phyloP scores from a whole-genome alignment of 768 basidiomycete genomes.

The Calocybe cyanea region DNA sequence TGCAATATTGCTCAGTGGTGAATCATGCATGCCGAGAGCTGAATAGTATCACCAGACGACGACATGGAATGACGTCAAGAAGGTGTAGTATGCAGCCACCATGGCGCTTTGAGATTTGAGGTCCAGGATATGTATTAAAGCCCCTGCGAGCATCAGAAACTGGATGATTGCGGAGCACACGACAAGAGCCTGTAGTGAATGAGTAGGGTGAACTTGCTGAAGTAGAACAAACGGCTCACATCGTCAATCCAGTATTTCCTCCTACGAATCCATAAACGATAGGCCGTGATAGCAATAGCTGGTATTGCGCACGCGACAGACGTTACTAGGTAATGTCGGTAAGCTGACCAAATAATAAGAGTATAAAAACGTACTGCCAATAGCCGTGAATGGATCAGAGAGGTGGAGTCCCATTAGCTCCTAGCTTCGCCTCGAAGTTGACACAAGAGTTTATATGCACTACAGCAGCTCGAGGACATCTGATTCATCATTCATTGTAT shows the following conservation, averaged over 20 bases:
- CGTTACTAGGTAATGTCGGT: too few relatives aligned
- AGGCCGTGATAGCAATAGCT: conserved; percentile 27
- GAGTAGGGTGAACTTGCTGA: too few relatives aligned
- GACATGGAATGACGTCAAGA: conserved; percentile 33
- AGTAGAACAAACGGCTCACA: too few relatives aligned
- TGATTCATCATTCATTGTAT: too few relatives aligned
- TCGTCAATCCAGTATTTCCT: conserved; percentile 33
- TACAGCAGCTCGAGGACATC: too few relatives aligned
- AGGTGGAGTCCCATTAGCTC: conserved; percentile 5
- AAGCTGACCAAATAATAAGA: too few relatives aligned
- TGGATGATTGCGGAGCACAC: conserved; percentile 24
- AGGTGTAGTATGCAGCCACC: conserved; percentile 30
- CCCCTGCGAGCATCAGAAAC: conserved; percentile 22
- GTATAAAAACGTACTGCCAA: conserved; percentile 10
- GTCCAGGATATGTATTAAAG: conserved; percentile 23
- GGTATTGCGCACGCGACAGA: conserved; percentile 28
- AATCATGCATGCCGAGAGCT: neutral
- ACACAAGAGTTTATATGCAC: too few relatives aligned
- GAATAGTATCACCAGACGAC: conserved; percentile 37
- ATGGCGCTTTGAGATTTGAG: conserved; percentile 12
- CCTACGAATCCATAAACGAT: conserved; percentile 28
- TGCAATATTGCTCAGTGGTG: conserved; percentile 9
- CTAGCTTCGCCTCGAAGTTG: too few relatives aligned
- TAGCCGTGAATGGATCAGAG: conserved; percentile 2
- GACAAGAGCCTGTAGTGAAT: conserved; percentile 24